Base-by-base conservation (phyloP, 129 eudicot species). In the Ambrosia artemisiifolia region DNA sequence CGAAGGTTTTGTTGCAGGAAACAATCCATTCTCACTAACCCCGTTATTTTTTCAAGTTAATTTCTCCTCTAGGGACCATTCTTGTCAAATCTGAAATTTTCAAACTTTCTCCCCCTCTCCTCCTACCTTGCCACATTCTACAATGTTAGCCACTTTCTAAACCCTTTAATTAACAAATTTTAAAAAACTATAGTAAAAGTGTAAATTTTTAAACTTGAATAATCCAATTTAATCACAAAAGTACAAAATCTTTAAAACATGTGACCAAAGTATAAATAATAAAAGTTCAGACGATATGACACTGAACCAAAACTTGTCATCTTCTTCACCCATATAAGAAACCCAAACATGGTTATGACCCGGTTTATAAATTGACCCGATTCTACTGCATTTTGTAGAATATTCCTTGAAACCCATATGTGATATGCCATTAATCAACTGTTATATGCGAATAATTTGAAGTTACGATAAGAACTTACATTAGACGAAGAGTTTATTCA, bases 271-370 rank as follows among this genome's bases (percentile, higher is more conserved):
- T 17, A 49, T 34, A 51, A 69, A 16, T 51, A 48, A 50, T 35
- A 0, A 17, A 53, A 70, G 36, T 70, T 62, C 33, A 47, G 59
- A 19, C 17, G n/a, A 70, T 19, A 5, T 55, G 75, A 55, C 13
- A 36, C 11, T 20, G 19, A n/a, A n/a, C n/a, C n/a, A n/a, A n/a
- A 54, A 14, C 54, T 70, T 6, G 38, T 53, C 74, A 69, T 70
- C 74, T 35, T 35, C 74, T 20, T 30, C 59, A 53, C 51, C 11
- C 74, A 18, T 54, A 2, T 69, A 18, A 38, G 13, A 38, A 4
- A 70, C 74, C 32, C 48, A 66, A 66, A 24, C 56, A 19, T 36
- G 18, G 56, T 28, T 42, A 5, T 10, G 16, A 40, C 32, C 17
- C 2, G 62, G 11, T 32, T 69, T 19, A n/a, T 50, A 14, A 69